Conservation (phyloP, 2,329 filamentous ascomycete genomes). For the Botrytis deweyae region DNA sequence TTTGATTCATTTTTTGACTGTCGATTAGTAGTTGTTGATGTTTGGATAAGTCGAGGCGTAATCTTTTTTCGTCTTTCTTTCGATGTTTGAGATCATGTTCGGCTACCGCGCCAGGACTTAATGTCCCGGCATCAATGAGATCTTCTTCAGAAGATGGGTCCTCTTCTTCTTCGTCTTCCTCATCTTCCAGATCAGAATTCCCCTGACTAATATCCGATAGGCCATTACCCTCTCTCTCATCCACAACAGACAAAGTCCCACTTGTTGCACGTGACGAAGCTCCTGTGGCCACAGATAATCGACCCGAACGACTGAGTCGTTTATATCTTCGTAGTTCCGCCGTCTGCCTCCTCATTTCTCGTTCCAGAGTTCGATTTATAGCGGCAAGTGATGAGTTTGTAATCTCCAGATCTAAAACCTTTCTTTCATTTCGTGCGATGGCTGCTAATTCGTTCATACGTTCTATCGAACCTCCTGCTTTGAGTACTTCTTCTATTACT, state of each 20-base stretch:
- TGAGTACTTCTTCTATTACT: constrained; percentile 52
- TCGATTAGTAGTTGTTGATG: constrained; percentile 87
- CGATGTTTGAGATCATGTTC: constrained; percentile 53
- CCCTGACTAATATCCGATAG: constrained; percentile 53
- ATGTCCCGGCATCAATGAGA: constrained; percentile 37
- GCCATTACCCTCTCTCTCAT: constrained; percentile 37
- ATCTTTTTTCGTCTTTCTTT: constrained; percentile 75
- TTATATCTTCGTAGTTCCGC: constrained; percentile 82
- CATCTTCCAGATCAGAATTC: constrained; percentile 39
- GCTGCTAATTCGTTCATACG: constrained; percentile 73
- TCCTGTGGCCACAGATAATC: constrained; percentile 60
- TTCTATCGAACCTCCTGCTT: constrained; percentile 54
- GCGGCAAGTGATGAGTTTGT: constrained; percentile 92
- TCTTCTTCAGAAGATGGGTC: constrained; percentile 55
- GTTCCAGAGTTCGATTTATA: constrained; percentile 90
- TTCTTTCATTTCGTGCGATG: constrained; percentile 88
- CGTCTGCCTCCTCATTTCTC: constrained; percentile 87
- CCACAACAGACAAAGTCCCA: constrained; percentile 46
- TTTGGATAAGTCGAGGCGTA: constrained; percentile 82
- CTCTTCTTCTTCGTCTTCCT: constrained; percentile 46
- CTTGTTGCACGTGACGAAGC: constrained; percentile 48
- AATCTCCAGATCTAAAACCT: constrained; percentile 94
- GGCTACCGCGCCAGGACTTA: constrained; percentile 45
- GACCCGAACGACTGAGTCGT: constrained; percentile 78
- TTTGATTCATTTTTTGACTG: constrained; percentile 94